Conservation (phyloP, 177 flowering plant genomes). For the Vitis hybrid region DNA sequence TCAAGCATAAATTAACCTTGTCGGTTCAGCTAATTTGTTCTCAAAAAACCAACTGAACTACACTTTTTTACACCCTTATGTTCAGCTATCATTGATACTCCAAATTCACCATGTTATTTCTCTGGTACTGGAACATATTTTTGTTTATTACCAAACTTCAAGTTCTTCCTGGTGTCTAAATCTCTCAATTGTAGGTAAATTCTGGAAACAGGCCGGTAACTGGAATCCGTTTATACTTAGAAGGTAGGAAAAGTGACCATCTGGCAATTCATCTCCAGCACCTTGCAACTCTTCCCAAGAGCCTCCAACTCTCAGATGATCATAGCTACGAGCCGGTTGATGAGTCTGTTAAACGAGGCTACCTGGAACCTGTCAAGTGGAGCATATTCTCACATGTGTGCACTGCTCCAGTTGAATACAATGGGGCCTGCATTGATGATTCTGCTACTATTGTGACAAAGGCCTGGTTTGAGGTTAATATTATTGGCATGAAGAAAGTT, state of each 20-base stretch:
- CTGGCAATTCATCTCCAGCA: conserved; percentile 91
- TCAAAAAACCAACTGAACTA: no score
- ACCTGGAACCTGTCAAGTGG: conserved; percentile 77
- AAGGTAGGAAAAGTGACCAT: conserved; percentile 76
- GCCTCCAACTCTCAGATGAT: conserved; percentile 61
- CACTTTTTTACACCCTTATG: no score
- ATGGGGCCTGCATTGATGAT: conserved; percentile 52
- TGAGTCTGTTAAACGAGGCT: conserved; percentile 48
- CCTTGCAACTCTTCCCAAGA: conserved; percentile 63
- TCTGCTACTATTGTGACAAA: conserved; percentile 77
- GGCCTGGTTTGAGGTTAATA: conserved; percentile 83
- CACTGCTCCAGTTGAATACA: conserved; percentile 64
- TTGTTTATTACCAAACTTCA: neutral
- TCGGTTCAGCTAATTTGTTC: no score
- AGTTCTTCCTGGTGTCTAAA: conserved; percentile 6
- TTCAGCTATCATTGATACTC: no score
- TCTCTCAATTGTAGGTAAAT: conserved; percentile 58
- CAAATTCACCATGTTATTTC: neutral
- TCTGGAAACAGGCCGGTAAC: conserved; percentile 79
- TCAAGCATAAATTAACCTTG: no score
- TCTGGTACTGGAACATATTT: neutral
- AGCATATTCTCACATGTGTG: conserved; percentile 68
- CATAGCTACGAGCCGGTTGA: conserved; percentile 32
- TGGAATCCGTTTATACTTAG: conserved; percentile 79
- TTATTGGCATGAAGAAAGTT: conserved; percentile 68